Base-by-base conservation (phyloP, 345 rosid genomes). In the Eucalyptus regnans region DNA sequence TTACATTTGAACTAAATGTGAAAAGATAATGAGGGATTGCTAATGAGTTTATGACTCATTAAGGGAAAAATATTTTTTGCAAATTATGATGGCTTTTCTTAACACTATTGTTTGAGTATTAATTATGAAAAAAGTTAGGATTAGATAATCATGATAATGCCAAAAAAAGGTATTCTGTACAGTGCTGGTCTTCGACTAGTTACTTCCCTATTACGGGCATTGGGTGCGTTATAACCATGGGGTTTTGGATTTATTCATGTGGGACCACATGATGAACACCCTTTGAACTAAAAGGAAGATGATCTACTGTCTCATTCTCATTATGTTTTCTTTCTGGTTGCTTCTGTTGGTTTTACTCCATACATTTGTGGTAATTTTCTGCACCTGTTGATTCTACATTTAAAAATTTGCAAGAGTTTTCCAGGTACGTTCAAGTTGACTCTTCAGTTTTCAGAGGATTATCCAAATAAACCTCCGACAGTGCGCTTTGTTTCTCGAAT, bases 361-460 rank as follows among this genome's bases (percentile, higher is more conserved):
- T 71, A 37, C 46, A 18, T 37, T 37, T 54, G 15, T n/a, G 41
- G 46, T 56, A 18, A 7, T 44, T 1, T 4, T 71, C 56, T 50
- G 44, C 46, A 18, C 91, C 91, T 93, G 89, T 88, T 93, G 93
- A 91, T 92, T 41, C 95, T 92, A 86, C 94, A 94, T 87, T 92
- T 85, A 86, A 52, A 68, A 52, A n/a, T 76, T 29, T 41, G 49
- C 22, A 23, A 60, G 33, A 58, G 48, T 56, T 90, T 64, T 88
- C 52, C 93, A 94, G 96, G 95, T 84, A 93, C 96, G 58, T 94
- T 94, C 91, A 94, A 94, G 90, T 89, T 94, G 93, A 92, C 94
- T 46, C 96, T 94, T 88, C 96, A 94, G 88, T 93, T 93, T 66
- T 66, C 94, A 1, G 95, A 93, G 90, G 94, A 93, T 91, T 94